A percentile compares a stretch with the other conserved stretches of the same genome.
Conservation (phyloP, 495 filamentous ascomycete species). For the Penicillium psychrofluorescens region DNA sequence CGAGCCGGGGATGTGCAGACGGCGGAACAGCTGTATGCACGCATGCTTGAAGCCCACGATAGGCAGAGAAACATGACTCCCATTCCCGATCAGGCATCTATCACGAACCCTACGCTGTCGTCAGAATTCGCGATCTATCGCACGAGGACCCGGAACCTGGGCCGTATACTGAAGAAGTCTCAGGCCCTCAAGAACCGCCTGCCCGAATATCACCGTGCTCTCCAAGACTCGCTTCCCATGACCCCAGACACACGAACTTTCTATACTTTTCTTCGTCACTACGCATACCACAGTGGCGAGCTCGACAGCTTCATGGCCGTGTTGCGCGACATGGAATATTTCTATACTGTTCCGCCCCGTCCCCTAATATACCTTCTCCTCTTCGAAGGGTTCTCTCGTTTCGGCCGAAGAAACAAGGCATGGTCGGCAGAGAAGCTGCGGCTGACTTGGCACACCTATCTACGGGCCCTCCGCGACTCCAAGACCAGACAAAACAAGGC, state of each 20-base stretch:
- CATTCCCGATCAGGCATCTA: background rate
- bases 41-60: slow-evolving; percentile 57
- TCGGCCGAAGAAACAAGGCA: slow-evolving; percentile 56
- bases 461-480: slow-evolving; percentile 47
- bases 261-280: slow-evolving; percentile 31
- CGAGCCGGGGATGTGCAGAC: slow-evolving; percentile 60
- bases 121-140: slow-evolving; percentile 26
- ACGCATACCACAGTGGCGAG: slow-evolving; percentile 29
- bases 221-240: slow-evolving; percentile 32
- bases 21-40: slow-evolving; percentile 70
- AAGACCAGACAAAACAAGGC: slow-evolving; percentile 39
- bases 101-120: slow-evolving; percentile 10
- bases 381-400: slow-evolving; percentile 66
- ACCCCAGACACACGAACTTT: slow-evolving; percentile 42
- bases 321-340: slow-evolving; percentile 34
- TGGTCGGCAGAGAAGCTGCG: slow-evolving; percentile 59
- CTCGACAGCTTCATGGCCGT: slow-evolving; percentile 28
- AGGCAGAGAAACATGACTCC: slow-evolving; percentile 3
- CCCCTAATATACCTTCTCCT: slow-evolving; percentile 42
- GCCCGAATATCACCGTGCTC: slow-evolving; percentile 23
- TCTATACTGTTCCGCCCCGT: slow-evolving; percentile 29
- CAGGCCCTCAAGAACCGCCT: slow-evolving; percentile 17
- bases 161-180: slow-evolving; percentile 29
- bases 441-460: slow-evolving; percentile 30
- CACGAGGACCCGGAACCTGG: slow-evolving; percentile 20